Base-by-base conservation (phyloP, 2,329 filamentous ascomycete species). In the Fusarium proliferatum region DNA sequence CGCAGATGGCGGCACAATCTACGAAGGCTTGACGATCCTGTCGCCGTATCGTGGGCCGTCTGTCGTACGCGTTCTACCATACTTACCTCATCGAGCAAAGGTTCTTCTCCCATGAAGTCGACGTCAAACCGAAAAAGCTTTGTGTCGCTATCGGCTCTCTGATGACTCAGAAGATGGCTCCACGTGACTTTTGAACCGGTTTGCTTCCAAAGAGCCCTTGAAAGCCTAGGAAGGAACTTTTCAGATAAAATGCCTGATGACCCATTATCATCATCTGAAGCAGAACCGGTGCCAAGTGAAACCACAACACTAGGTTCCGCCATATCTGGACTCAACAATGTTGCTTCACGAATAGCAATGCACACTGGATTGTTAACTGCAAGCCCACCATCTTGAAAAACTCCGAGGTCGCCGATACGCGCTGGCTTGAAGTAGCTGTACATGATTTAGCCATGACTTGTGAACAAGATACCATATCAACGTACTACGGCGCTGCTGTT, bases 371-470 rank as follows among this genome's bases (percentile, higher is more conserved):
- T 77, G 53, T 77, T 77, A 38, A 62, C 63, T 17, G 72, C 66
- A 16, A 77, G 46, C 9, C 75, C 67, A 26, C 75, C 69, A 53
- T 77, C 73, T 46, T 77, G 67, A 28, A 77, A 72, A 7, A 51
- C 58, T 38, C 57, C 69, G 17, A 63, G 53, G 26, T 57, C 49
- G 21, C 64, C 45, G 30, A 77, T 69, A 60, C 61, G 34, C 42
- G 48, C 19, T 30, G 64, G 55, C 33, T 55, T 62, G 46, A 73
- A 75, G 43, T 73, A 75, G 28, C 72, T 75, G 34, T 30, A 30
- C 34, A 58, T 59, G 5, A 46, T 48, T 59, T 39, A 59, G 56
- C 42, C 6, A n/a, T 39, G 19, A 33, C 36, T 45, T 23, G 42
- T 36, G 23, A 61, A 45, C 36, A 28, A 23, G 28, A 9, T 41